Conservation (phyloP, 345 rosid species). For the Heritiera littoralis region DNA sequence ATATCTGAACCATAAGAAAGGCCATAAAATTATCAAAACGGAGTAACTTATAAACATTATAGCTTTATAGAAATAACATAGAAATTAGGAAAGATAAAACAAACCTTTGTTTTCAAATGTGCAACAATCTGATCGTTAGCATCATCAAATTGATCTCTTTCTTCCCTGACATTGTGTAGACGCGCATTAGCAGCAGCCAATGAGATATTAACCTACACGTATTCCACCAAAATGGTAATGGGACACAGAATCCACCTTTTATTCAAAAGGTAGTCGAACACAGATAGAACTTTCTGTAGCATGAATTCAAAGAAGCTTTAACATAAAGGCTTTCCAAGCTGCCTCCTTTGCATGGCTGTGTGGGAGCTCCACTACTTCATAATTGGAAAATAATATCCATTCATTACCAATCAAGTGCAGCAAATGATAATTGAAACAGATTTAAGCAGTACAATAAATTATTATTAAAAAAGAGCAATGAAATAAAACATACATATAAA, state of each 20-base stretch:
- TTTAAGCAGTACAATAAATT: neutral
- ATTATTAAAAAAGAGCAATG: too few species aligned
- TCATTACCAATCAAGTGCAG: neutral
- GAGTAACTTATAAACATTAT: neutral
- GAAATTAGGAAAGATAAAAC: slow-evolving; percentile 3
- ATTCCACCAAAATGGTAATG: slow-evolving; percentile 13
- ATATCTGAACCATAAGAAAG: slow-evolving; percentile 12
- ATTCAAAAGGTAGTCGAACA: neutral
- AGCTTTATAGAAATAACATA: slow-evolving; percentile 14
- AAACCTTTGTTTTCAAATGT: slow-evolving; percentile 83
- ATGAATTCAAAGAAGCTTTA: neutral
- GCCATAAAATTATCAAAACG: slow-evolving; percentile 5
- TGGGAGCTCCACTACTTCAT: neutral
- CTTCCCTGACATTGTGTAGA: slow-evolving; percentile 69
- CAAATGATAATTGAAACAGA: neutral
- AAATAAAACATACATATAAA: neutral
- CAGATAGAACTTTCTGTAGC: neutral
- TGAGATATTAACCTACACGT: slow-evolving; percentile 71
- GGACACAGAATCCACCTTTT: neutral
- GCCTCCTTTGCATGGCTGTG: neutral
- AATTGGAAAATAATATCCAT: neutral
- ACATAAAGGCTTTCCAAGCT: neutral
- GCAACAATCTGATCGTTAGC: slow-evolving; percentile 84
- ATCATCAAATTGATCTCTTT: slow-evolving; percentile 92
- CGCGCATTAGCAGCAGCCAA: slow-evolving; percentile 89